Conservation (phyloP, 139 green algal genomes). For the Astrephomene gubernaculifera region DNA sequence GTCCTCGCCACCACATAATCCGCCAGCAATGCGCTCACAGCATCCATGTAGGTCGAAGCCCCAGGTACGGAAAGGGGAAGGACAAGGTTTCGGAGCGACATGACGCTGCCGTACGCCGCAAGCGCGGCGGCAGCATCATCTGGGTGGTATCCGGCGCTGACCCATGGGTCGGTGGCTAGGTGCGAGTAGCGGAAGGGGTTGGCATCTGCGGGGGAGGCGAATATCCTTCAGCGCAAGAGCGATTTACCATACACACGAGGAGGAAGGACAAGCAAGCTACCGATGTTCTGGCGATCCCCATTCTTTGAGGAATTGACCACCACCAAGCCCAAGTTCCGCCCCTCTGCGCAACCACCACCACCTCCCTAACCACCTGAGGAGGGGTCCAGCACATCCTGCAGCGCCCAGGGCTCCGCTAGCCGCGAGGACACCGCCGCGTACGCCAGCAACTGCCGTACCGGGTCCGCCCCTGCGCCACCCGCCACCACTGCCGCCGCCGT, state of each 20-base stretch:
- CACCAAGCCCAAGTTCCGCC: not conserved
- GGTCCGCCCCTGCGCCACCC: too few relatives aligned
- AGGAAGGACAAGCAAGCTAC: too few relatives aligned
- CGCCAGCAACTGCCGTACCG: not conserved
- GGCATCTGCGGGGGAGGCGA: not conserved
- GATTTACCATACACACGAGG: too few relatives aligned
- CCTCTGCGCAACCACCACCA: not conserved
- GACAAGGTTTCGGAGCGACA: not conserved
- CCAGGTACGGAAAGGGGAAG: slow-evolving; percentile 8
- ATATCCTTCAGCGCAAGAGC: too few relatives aligned
- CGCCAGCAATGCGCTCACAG: not conserved
- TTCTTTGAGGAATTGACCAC: too few relatives aligned
- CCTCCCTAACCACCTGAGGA: not conserved
- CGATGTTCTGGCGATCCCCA: too few relatives aligned
- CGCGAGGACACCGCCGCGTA: not conserved
- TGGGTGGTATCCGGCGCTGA: not conserved
- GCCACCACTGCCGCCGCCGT: not conserved
- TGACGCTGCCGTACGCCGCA: not conserved
- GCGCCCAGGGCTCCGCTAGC: not conserved
- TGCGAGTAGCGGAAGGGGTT: not conserved
- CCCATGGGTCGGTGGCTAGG: not conserved
- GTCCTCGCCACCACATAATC: not conserved
- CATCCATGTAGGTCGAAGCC: not conserved
- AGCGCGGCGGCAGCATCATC: not conserved
- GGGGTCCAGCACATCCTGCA: not conserved